Percentiles rank a stretch among this genome's conserved stretches.
Evolutionary conservation across 768 basidiomycete species (phyloP).

Genomic region (Crucibulum laeve): DNA sequence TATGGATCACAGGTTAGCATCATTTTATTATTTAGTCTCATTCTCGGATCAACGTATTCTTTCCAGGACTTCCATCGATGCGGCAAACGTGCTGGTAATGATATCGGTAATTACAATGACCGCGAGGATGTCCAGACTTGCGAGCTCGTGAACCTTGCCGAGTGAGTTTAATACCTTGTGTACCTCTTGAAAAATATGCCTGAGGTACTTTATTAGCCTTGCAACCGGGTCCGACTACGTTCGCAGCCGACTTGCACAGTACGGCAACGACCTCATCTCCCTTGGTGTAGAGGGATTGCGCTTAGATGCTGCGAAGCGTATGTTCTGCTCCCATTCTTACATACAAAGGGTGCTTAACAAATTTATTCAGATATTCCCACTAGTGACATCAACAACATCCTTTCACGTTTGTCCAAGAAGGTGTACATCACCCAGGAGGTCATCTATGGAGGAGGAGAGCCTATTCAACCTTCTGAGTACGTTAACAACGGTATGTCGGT

Average conservation of each 20-base stretch:
- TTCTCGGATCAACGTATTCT: neutral
- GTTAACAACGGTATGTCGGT: conserved; percentile 44
- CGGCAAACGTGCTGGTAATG: conserved; percentile 45
- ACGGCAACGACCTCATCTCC: conserved; percentile 56
- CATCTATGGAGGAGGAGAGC: conserved; percentile 45
- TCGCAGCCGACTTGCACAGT: conserved; percentile 45
- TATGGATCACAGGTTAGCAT: conserved; percentile 38
- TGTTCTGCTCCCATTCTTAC: conserved; percentile 6
- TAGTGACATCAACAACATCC: conserved; percentile 50
- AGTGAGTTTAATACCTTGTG: conserved; percentile 29
- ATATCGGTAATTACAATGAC: conserved; percentile 53
- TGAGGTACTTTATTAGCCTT: conserved; percentile 32
- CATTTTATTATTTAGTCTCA: neutral
- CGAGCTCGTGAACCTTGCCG: conserved; percentile 45
- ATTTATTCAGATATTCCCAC: conserved; percentile 44
- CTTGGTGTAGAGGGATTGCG: conserved; percentile 62
- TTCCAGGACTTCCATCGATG: conserved; percentile 39
- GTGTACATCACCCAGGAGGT: conserved; percentile 67
- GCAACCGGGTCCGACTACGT: conserved; percentile 63
- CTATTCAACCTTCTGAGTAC: conserved; percentile 55
- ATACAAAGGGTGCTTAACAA: neutral
- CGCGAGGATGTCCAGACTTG: conserved; percentile 55
- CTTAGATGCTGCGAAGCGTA: conserved; percentile 64
- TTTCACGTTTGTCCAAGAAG: conserved; percentile 29
- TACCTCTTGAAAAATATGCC: neutral